These are phyloP conservation scores for Kwoniella pini DNA, from an alignment of 768 basidiomycete genomes.

Conservation along the genomic window DNA sequence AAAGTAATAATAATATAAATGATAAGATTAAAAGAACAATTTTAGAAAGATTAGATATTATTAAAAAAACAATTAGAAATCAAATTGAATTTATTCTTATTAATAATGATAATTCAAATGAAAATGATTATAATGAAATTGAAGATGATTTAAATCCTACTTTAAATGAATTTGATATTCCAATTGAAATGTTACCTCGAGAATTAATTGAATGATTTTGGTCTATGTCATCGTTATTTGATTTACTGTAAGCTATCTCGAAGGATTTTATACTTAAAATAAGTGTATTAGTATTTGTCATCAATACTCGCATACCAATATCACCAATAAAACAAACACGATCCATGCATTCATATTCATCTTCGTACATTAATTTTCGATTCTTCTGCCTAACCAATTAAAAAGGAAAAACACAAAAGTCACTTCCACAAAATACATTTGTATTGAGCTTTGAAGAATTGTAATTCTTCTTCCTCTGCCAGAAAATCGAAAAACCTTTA, in stretches of 20 bases:
- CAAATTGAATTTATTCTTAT: slow-evolving; percentile 1
- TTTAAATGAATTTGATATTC: slow-evolving; percentile 4
- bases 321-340: background rate
- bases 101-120: background rate
- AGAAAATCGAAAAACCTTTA: too few species aligned
- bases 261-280: too few species aligned
- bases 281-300: background rate
- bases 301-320: background rate
- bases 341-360: slow-evolving; percentile 5
- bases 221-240: too few species aligned
- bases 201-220: too few species aligned
- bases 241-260: too few species aligned
- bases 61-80: background rate
- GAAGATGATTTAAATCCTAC: background rate
- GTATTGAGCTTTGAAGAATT: too few species aligned
- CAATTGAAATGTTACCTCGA: slow-evolving; percentile 1
- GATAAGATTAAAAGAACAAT: background rate
- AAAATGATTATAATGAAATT: background rate
- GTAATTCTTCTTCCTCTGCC: too few species aligned
- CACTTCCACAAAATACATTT: slow-evolving; percentile 1
- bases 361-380: background rate
- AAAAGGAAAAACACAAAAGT: background rate
- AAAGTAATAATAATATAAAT: too few species aligned
- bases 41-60: background rate
- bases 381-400: background rate